Base-by-base conservation (phyloP, 306 rosid genomes). In the Astragalus membranaceus region DNA sequence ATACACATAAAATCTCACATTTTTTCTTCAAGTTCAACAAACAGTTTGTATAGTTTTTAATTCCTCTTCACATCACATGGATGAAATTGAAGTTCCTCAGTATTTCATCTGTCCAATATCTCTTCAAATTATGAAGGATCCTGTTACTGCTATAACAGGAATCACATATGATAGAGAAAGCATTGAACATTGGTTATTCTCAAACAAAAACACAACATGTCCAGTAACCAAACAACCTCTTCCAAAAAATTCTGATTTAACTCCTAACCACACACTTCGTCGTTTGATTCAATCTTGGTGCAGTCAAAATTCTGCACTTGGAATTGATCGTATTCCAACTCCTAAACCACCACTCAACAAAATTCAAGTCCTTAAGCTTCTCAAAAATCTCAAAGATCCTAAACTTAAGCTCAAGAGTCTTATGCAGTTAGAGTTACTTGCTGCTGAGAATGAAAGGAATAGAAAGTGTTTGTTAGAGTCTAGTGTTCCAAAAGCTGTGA, bases 221-320 rank as follows among this genome's bases (percentile, higher is more conserved):
- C 96, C 96, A 0, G 88, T 88, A 2, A 79, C 92, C 48, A 83
- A 88, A 35, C 85, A 80, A 52, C 82, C 73, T n/a, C 64, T 90
- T 2, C 85, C 86, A 0, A 60, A 0, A 41, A 69, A 76, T 50
- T 77, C 88, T 15, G 85, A 84, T 13, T 55, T 87, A 37, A 90
- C 96, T 5, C 96, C 96, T 0, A 90, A 90, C 54, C 91, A 87
- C 67, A 90, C 87, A 2, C 72, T 90, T 10, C 85, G 88, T n/a
- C 88, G 96, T 0, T 64, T 90, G 30, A 90, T 87, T 79, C 96
- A 82, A 78, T 82, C 94, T 0, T 90, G 96, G 96, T 87, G 93
- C 82, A 79, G 81, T 3, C 79, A 74, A 23, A 86, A 87, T 6
- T 67, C 89, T 5, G 46, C 78, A 0, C 69, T 47, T 0, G 88